Percentiles rank a stretch among this genome's conserved stretches.
phyloP scores from a whole-genome alignment of 345 rosid genomes.

The Chamaenerion angustifolium region DNA sequence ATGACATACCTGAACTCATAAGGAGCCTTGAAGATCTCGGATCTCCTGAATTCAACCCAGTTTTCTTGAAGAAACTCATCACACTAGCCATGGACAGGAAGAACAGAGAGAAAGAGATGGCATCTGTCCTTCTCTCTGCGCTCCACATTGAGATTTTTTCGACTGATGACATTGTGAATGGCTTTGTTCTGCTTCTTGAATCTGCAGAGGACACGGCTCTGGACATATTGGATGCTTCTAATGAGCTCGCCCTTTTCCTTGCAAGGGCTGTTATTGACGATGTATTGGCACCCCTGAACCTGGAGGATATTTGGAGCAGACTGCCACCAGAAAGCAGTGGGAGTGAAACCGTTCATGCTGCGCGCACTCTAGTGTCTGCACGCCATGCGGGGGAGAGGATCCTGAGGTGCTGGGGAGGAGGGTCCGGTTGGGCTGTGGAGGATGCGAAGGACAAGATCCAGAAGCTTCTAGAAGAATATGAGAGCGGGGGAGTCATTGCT shows the following conservation, averaged over 20 bases:
- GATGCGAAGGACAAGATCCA: constrained; percentile 92
- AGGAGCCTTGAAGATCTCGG: constrained; percentile 77
- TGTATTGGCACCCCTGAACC: constrained; percentile 76
- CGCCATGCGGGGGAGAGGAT: constrained; percentile 97
- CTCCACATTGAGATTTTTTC: constrained; percentile 94
- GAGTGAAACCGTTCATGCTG: constrained; percentile 68
- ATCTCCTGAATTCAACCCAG: constrained; percentile 53
- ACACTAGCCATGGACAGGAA: constrained; percentile 94
- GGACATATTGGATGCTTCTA: constrained; percentile 90
- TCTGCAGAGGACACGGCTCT: constrained; percentile 92
- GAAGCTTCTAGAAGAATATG: constrained; percentile 87
- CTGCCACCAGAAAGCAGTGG: no score
- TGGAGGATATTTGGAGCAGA: constrained; percentile 68
- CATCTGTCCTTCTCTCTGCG: constrained; percentile 84
- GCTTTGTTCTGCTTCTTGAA: constrained; percentile 85
- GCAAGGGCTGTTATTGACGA: constrained; percentile 97
- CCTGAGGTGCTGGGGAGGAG: constrained; percentile 98
- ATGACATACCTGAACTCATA: constrained; percentile 92
- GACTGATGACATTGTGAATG: constrained; percentile 72
- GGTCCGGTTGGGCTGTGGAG: constrained; percentile 96
- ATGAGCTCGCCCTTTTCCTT: constrained; percentile 84
- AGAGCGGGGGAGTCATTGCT: constrained; percentile 65
- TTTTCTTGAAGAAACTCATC: constrained; percentile 76
- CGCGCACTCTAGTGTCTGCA: no score
- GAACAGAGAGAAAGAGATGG: constrained; percentile 99